Evolutionary conservation across 2,329 filamentous ascomycete species (phyloP).

Genomic region (Alternaria conjuncta): DNA sequence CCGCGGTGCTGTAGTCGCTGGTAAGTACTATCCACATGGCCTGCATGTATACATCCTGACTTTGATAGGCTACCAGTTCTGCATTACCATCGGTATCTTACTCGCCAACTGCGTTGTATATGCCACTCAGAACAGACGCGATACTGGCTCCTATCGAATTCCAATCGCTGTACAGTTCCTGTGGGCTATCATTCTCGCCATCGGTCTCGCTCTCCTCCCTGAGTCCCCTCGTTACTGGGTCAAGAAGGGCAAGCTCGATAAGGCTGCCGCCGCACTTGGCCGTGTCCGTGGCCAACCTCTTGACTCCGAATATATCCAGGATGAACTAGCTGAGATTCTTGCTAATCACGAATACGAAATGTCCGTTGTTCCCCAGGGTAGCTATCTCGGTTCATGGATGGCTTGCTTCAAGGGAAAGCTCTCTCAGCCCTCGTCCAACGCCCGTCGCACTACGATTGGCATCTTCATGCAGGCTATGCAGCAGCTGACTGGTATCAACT

Average conservation of each 20-base stretch:
- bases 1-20: conserved; percentile 75
- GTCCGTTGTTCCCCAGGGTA: conserved; percentile 54
- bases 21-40: not conserved
- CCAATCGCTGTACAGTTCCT: conserved; percentile 81
- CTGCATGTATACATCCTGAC: not conserved
- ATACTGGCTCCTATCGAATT: conserved; percentile 75
- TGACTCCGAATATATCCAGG: conserved; percentile 78
- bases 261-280: conserved; percentile 69
- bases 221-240: conserved; percentile 89
- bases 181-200: conserved; percentile 78
- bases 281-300: conserved; percentile 76
- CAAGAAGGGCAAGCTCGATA: conserved; percentile 73
- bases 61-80: conserved; percentile 71
- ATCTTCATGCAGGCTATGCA: conserved; percentile 60
- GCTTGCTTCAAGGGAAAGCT: conserved; percentile 65
- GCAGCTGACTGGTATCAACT: conserved; percentile 83
- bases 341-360: conserved; percentile 92
- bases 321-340: conserved; percentile 84
- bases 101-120: conserved; percentile 79
- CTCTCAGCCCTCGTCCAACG: conserved; percentile 58
- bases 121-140: conserved; percentile 67
- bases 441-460: conserved; percentile 56
- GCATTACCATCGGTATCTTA: conserved; percentile 80
- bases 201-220: conserved; percentile 76
- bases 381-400: conserved; percentile 64